phyloP scores from a whole-genome alignment of 148 eudicot genomes.

The Rhododendron kiyosumense region DNA sequence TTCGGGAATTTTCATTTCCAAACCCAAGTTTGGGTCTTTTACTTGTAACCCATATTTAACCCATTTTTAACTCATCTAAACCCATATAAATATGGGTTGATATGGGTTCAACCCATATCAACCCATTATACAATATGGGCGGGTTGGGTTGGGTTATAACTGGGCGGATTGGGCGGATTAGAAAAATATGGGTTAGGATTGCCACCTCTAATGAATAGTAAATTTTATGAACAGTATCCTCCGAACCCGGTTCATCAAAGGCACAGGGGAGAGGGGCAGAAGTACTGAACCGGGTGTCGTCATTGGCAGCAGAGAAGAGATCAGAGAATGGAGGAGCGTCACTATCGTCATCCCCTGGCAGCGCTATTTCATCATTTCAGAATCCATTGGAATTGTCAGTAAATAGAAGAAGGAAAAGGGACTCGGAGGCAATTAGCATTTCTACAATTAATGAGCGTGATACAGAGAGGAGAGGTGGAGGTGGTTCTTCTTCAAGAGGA shows the following conservation, averaged over 20 bases:
- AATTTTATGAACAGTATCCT: constrained; percentile 24
- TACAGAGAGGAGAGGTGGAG: constrained; percentile 14
- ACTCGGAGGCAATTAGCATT: constrained; percentile 12
- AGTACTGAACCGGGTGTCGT: constrained; percentile 16
- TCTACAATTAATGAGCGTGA: neutral
- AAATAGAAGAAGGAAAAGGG: constrained; percentile 17
- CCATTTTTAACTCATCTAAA: too few relatives aligned
- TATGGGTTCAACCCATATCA: too few relatives aligned
- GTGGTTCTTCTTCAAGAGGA: constrained; percentile 22
- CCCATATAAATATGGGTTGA: too few relatives aligned
- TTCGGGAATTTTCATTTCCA: too few relatives aligned
- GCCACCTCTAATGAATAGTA: too few relatives aligned
- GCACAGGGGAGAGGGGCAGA: constrained; percentile 27
- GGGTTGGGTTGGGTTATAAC: too few relatives aligned
- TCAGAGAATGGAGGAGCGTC: constrained; percentile 31
- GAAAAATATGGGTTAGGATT: too few relatives aligned
- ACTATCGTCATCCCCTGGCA: constrained; percentile 49
- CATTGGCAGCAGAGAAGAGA: constrained; percentile 12
- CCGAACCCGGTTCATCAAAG: constrained; percentile 46
- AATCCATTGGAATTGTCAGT: constrained; percentile 44
- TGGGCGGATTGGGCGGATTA: too few relatives aligned
- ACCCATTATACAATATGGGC: too few relatives aligned
- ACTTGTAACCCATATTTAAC: too few relatives aligned
- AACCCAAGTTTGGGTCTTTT: too few relatives aligned
- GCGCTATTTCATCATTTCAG: constrained; percentile 51